Evolutionary conservation across 495 filamentous ascomycete species (phyloP), one percentile per base, ranked within the genome.

Genomic region (Aspergillus nanangensis): DNA sequence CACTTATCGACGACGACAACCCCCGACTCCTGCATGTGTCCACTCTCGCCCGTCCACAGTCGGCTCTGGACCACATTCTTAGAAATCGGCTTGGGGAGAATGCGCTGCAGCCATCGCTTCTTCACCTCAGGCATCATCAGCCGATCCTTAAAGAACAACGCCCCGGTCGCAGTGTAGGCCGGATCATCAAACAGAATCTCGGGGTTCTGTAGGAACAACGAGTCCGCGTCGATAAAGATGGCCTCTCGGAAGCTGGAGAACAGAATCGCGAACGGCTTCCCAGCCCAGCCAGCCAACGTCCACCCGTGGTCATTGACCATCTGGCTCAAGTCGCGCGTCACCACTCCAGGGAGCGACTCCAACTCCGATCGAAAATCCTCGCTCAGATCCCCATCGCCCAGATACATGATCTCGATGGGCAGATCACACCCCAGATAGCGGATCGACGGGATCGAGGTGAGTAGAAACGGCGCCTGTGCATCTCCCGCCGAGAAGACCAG

Each of bases 211-310:
- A 74, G 44, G 8, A 76, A 72, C 8, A 76, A 58, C 15, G 55
- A 49, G 44, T 78, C 74, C 13, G 70, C 66, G 51, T 79, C 76
- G 41, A 79, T 67, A 50, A 77, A 77, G 19, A 79, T 67, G 1
- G 71, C 59, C 48, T 72, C 56, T 15, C 70, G 61, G 48, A 78
- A 80, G 29, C 60, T 62, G 0, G 68, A 73, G 34, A 75, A 65
- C 1, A 78, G 48, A n/a, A 78, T 66, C 8, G 74, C 61, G 24
- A 75, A 65, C 8, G 61, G 51, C 47, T 80, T 80, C 17, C 41
- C 48, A 0, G 58, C 62, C 49, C 58, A 63, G 1, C 60, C 60
- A 4, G 27, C 29, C 18, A 62, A 31, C 13, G 37, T 43, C 59
- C 59, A 62, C 7, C 52, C 55, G 7, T 9, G 11, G 14, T 58